Conservation (phyloP, 1,284 basidiomycete genomes). For the Ganoderma leucocontextum region DNA sequence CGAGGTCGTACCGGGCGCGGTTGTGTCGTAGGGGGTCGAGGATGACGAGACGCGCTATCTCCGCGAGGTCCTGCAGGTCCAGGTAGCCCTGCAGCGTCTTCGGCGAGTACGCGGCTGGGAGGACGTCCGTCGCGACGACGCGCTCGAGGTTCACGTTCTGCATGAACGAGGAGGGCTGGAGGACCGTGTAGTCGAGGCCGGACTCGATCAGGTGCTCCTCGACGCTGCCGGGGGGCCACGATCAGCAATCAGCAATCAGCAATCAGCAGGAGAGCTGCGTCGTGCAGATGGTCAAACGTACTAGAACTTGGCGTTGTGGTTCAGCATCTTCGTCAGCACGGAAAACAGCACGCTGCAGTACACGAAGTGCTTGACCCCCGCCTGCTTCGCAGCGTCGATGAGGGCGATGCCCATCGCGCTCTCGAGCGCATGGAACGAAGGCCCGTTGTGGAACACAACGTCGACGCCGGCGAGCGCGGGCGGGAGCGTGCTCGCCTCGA, state of each 20-base stretch:
- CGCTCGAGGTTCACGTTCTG: slow-evolving; percentile 41
- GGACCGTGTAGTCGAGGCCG: slow-evolving; percentile 44
- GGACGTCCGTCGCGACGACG: slow-evolving; percentile 25
- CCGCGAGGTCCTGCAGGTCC: slow-evolving; percentile 42
- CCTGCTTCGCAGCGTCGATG: slow-evolving; percentile 46
- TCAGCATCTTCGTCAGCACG: slow-evolving; percentile 42
- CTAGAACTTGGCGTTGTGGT: slow-evolving; percentile 44
- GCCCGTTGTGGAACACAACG: slow-evolving; percentile 44
- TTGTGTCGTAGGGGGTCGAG: slow-evolving; percentile 41
- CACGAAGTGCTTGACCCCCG: slow-evolving; percentile 49
- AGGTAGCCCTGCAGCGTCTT: slow-evolving; percentile 43
- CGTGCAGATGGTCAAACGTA: slow-evolving; percentile 27
- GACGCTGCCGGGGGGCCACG: slow-evolving; percentile 30
- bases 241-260: not conserved
- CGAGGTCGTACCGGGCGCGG: slow-evolving; percentile 44
- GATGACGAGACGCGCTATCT: slow-evolving; percentile 39
- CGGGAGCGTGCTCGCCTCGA: slow-evolving; percentile 40
- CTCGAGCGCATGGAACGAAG: slow-evolving; percentile 40
- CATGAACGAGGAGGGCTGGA: slow-evolving; percentile 46
- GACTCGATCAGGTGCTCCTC: slow-evolving; percentile 47
- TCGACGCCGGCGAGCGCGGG: slow-evolving; percentile 39
- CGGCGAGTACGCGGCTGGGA: slow-evolving; percentile 36
- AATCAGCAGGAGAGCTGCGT: not conserved
- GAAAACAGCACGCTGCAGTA: slow-evolving; percentile 47
- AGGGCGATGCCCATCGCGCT: slow-evolving; percentile 47